Base-by-base conservation (phyloP, 78 protist genomes). In the Dictyostelium purpureum region DNA sequence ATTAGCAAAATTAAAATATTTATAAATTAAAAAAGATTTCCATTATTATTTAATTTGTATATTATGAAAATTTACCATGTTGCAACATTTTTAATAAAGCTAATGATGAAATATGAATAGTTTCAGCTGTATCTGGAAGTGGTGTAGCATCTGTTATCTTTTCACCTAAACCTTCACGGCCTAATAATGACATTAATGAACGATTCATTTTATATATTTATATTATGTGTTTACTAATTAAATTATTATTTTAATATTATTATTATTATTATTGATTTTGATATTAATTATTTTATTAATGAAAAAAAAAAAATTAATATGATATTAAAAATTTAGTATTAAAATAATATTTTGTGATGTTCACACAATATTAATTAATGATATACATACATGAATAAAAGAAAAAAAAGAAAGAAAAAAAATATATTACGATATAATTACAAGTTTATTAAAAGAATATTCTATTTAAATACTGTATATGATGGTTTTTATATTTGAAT, bases 41-140 rank as follows among this genome's bases (percentile, higher is more conserved):
- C 61, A 33, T 49, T 28, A 21, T 16, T 63, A 26, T 63, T 14
- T 57, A 31, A 88, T 49, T 11, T 49, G 11, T 49, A 11, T 49
- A 49, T 11, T 49, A 49, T 11, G 11, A 21, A 19, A 21, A 5
- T 70, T 24, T 81, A 45, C 98, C 98, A 95, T 96, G 98, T 87
- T 96, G 97, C 42, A 96, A 89, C 99, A 97, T 96, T 82, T 97
- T 88, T 42, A 99, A 88, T 52, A 99, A 97, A 10, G 99, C 99
- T 24, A 99, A 92, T 28, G 99, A 97, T 1, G 99, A 97, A 28
- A 99, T 98, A 91, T 97, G 90, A 16, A 99, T 95, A 59, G 89
- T 91, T 93, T 99, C 99, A 0, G 99, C 97, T 18, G 99, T 98
- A 96, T 99, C 99, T 65, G 94, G 93, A 52, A 93, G 45, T 52